Conservation (phyloP, 2,329 filamentous ascomycete species). For the Seiridium cupressi region DNA sequence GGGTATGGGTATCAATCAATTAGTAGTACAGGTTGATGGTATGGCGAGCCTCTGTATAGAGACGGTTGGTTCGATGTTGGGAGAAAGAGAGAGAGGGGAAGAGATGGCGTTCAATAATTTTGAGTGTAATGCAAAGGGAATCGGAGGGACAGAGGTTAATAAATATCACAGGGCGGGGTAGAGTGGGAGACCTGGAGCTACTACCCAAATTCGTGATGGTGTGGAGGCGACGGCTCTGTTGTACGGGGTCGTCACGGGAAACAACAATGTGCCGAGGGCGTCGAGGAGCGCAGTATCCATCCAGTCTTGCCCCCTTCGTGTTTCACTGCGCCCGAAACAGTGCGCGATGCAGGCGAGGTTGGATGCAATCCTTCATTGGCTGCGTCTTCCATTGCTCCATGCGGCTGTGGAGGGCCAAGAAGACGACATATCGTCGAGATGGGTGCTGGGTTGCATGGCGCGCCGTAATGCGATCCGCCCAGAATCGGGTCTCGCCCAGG, state of each 20-base stretch:
- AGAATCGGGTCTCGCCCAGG: not conserved
- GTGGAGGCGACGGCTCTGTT: not conserved
- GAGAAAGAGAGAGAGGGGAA: no score
- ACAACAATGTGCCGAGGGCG: not conserved
- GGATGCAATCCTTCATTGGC: not conserved
- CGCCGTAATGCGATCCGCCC: not conserved
- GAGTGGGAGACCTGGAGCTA: not conserved
- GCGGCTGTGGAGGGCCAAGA: not conserved
- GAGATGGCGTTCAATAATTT: no score
- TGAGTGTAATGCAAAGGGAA: not conserved
- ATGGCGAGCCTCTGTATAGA: no score
- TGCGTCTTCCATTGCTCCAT: not conserved
- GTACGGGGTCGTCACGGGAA: not conserved
- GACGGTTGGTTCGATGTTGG: no score
- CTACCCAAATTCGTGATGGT: not conserved
- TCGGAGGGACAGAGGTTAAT: not conserved
- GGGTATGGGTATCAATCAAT: not conserved
- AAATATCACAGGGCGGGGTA: not conserved
- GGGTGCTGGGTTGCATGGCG: not conserved
- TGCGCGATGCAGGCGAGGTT: not conserved
- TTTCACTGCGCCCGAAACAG: not conserved
- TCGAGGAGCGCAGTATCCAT: not conserved
- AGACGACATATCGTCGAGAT: not conserved
- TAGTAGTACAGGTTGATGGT: not conserved
- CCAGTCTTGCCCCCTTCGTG: not conserved